phyloP scores from a whole-genome alignment of 805 yeast species.

The Nakazawaea ishiwadae region DNA sequence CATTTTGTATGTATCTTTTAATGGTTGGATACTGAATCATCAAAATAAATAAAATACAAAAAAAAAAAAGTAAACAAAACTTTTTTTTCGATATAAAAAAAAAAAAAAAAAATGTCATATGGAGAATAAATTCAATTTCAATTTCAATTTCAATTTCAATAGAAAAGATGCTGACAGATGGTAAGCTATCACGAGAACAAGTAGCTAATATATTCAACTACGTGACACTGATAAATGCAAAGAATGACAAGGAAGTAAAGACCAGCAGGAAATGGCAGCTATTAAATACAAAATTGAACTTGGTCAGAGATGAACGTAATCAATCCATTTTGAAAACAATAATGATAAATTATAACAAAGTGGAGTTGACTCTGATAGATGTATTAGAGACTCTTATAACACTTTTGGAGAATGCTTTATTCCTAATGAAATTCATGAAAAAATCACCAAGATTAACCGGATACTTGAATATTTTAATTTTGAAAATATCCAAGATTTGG shows the following conservation, averaged over 20 bases:
- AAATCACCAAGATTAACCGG: not conserved
- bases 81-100: not conserved
- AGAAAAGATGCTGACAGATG: too few relatives aligned
- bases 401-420: constrained; percentile 7
- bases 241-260: not conserved
- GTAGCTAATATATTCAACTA: not conserved
- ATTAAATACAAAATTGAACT: not conserved
- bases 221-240: not conserved
- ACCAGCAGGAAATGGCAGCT: not conserved
- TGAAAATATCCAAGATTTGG: constrained; percentile 10
- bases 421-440: constrained; percentile 2
- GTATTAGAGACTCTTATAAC: constrained; percentile 8
- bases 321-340: not conserved
- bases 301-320: not conserved
- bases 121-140: too few relatives aligned
- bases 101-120: not conserved
- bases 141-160: too few relatives aligned
- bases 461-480: not conserved
- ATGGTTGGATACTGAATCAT: too few relatives aligned
- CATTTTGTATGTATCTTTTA: too few relatives aligned
- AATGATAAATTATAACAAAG: constrained; percentile 70
- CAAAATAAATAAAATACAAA: not conserved
- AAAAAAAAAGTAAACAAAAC: constrained; percentile 1
- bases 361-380: constrained; percentile 5
- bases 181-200: not conserved